Evolutionary conservation across 495 filamentous ascomycete species (phyloP).

Genomic region (Chaetomium cochliodes): DNA sequence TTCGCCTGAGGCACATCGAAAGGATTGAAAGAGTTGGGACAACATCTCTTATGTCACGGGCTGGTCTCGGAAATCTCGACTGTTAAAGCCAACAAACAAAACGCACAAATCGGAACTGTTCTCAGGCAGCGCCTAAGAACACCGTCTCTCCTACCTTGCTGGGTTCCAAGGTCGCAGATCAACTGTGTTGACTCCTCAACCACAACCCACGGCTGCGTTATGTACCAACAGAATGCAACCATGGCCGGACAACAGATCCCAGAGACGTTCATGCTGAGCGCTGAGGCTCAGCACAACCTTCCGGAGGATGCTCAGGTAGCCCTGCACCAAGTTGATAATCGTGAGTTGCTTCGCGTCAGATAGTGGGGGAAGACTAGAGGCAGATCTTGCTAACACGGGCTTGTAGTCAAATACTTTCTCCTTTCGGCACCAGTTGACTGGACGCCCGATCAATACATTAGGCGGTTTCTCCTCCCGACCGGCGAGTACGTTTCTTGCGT

Average conservation of each 20-base stretch:
- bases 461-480: slow-evolving; percentile 90
- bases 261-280: slow-evolving; percentile 97
- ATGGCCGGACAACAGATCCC: slow-evolving; percentile 71
- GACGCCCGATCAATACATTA: slow-evolving; percentile 93
- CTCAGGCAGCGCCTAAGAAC: slow-evolving; percentile 36
- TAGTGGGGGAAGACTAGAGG: not conserved
- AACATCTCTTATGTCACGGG: slow-evolving; percentile 37
- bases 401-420: slow-evolving; percentile 96
- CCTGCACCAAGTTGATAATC: slow-evolving; percentile 95
- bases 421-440: slow-evolving; percentile 98
- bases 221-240: slow-evolving; percentile 55
- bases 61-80: slow-evolving; percentile 37
- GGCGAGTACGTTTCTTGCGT: slow-evolving; percentile 99
- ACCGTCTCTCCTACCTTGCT: not conserved
- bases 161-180: slow-evolving; percentile 22
- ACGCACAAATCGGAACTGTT: slow-evolving; percentile 9
- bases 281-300: slow-evolving; percentile 91
- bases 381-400: slow-evolving; percentile 18
- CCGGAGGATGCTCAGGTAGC: slow-evolving; percentile 97
- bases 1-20: slow-evolving; percentile 35
- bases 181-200: slow-evolving; percentile 23
- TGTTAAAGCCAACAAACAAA: slow-evolving; percentile 18
- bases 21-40: slow-evolving; percentile 24
- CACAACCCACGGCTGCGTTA: slow-evolving; percentile 30
- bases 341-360: slow-evolving; percentile 56